Base-by-base conservation (phyloP, 768 basidiomycete species). In the Suillus ampliporus region DNA sequence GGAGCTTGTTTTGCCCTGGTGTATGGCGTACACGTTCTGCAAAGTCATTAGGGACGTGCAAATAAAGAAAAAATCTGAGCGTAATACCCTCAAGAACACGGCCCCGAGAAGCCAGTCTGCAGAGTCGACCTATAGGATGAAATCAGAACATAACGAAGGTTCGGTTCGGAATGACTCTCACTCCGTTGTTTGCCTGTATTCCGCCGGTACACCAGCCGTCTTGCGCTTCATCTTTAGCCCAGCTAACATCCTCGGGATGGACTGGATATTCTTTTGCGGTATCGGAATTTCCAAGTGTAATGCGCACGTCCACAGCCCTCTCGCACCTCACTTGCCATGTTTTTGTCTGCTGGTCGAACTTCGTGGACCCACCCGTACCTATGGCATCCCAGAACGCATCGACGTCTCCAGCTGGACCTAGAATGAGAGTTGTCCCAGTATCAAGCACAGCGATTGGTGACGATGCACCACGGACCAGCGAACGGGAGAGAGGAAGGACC, bases 61-160 rank as follows among this genome's bases (percentile, higher is more conserved):
- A 17, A 8, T 28, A 48, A 60, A n/a, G 50, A 44, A 44, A n/a
- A 44, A 21, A 35, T 21, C 23, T 31, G 57, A 26, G 31, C 79
- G 60, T 62, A n/a, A n/a, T n/a, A 83, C 86, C 66, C 86, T 78
- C 60, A 88, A 76, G 61, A 86, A 87, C 19, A 80, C 76, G 58
- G 85, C 85, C n/a, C 86, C 86, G 21, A 87, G 76, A 6, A 89
- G 75, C 85, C 86, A 89, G 71, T 88, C 87, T 5, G 82, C 84
- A 14, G 84, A 82, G 65, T 79, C 76, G n/a, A 84, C 76, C 82
- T 84, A 63, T 31, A 31, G 35, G 4, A 31, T 54, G 43, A 14
- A 38, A 23, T 26, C 26, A 72, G 19, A 19, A 66, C 66, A 51
- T 47, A n/a, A 23, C 35, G 14, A 17, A 46, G 37, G 17, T 28